Base-by-base conservation (phyloP, 2,329 filamentous ascomycete species). In the Stemphylium beticola region DNA sequence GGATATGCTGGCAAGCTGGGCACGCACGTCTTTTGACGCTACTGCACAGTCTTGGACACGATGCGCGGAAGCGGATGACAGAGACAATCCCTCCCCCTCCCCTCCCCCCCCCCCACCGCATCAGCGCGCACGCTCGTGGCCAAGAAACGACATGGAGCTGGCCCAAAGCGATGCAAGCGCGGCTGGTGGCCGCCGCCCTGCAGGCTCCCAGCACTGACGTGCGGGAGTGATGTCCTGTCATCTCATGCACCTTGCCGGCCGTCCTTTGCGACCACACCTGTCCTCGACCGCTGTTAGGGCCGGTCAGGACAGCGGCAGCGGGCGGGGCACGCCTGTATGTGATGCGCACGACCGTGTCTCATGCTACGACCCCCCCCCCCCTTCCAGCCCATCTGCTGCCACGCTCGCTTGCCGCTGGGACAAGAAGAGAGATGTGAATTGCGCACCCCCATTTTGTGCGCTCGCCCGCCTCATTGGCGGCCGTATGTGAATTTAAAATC, bases 61-160 rank as follows among this genome's bases (percentile, higher is more conserved):
- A 69, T 61, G 62, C 64, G 69, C 68, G 68, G 69, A 72, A 72
- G 62, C 65, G 66, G 67, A 61, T 47, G 47, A 50, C 31, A 22
- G 31, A 42, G 24, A 24, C 50, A 43, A 32, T 34, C 22, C 36
- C 18, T 38, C 22, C 14, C 18, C 18, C 15, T 12, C 36, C 22
- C 36, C 18, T 38, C 22, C 14, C 22, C 36, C 18, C 20, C 22
- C 14, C 44, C 60, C 55, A 58, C 58, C 56, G 64, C 58, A 62
- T 48, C 48, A 65, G 56, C 45, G 58, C 65, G 61, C 65, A 60
- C 24, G 47, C 17, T 22, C 33, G 53, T 42, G 15, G 54, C 54
- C 57, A 53, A 51, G 49, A 37, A 48, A 48, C 41, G 49, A 54
- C 51, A 48, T 40, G 29, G 43, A 49, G 47, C 44, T 46, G 38